Base-by-base conservation (phyloP, 2,329 filamentous ascomycete species). In the Helicocarpus griseus region DNA sequence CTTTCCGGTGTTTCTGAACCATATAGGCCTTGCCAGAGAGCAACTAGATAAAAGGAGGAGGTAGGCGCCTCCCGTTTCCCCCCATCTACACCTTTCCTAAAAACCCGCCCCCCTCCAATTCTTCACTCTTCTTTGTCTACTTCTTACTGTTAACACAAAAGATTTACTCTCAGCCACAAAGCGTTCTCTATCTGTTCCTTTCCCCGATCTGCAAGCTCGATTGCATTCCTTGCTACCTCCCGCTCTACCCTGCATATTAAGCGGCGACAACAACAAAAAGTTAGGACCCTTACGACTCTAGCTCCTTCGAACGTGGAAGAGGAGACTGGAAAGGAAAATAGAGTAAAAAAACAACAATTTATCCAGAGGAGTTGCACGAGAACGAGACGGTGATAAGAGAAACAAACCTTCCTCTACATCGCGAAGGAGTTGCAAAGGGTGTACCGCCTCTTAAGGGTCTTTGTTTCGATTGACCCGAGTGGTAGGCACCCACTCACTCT, bases 401-500 rank as follows among this genome's bases (percentile, higher is more conserved):
- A 35, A 26, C 31, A 47, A 35, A 35, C 45, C 24, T 17, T 6
- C n/a, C 19, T 26, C 17, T 39, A n/a, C 14, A 39, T n/a, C 36
- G 17, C n/a, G 9, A 24, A 47, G n/a, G 21, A 45, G 26, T 6
- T 36, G 14, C 26, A 19, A 19, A 39, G 36, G 36, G 36, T 39
- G 36, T n/a, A n/a, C 36, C 17, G 36, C 17, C 41, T 26, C 41
- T 26, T 41, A 14, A 22, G 17, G 28, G 33, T 22, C 24, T 21
- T 19, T 8, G 47, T 40, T 21, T 28, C 14, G 47, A 21, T 29
- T 24, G n/a, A 22, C n/a, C 36, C 43, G 17, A 50, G 38, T 21
- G 19, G 41, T 33, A 35, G 38, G 39, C 51, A 29, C 41, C 40
- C 35, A 36, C 17, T 48, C 14, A 38, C 49, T 56, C 60, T 59